Conservation (phyloP, 768 basidiomycete species). For the Auricularia heimuer region DNA sequence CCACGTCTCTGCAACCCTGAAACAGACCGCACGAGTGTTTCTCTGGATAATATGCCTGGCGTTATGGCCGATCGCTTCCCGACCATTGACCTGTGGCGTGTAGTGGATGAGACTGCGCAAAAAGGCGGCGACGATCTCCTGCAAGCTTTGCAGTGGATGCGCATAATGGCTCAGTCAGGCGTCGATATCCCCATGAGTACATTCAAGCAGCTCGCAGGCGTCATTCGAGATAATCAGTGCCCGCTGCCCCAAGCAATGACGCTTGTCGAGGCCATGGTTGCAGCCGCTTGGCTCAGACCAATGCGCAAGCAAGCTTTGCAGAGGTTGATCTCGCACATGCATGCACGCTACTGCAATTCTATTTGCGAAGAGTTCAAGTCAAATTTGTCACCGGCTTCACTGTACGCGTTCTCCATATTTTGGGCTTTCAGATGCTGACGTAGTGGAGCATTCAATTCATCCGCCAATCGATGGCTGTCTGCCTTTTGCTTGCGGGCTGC, state of each 20-base stretch:
- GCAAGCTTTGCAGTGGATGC: slow-evolving; percentile 48
- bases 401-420: slow-evolving; percentile 25
- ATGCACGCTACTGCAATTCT: slow-evolving; percentile 31
- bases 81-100: slow-evolving; percentile 45
- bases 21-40: slow-evolving; percentile 32
- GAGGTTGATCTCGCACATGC: slow-evolving; percentile 36
- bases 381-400: slow-evolving; percentile 17
- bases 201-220: slow-evolving; percentile 37
- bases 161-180: slow-evolving; percentile 51
- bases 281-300: slow-evolving; percentile 52
- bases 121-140: slow-evolving; percentile 34
- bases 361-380: slow-evolving; percentile 30
- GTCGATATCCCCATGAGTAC: slow-evolving; percentile 47
- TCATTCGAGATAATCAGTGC: slow-evolving; percentile 29
- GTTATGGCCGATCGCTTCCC: slow-evolving; percentile 21
- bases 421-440: neutral
- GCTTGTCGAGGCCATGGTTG: slow-evolving; percentile 44
- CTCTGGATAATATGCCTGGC: slow-evolving; percentile 21
- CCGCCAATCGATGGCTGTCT: slow-evolving; percentile 49
- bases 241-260: slow-evolving; percentile 36
- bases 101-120: slow-evolving; percentile 34
- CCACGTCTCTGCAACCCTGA: slow-evolving; percentile 50
- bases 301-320: slow-evolving; percentile 53
- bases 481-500: slow-evolving; percentile 59
- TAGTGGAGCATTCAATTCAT: slow-evolving; percentile 32